Conservation (phyloP, 2,329 filamentous ascomycete species). For the Epicoccum sorghinum region DNA sequence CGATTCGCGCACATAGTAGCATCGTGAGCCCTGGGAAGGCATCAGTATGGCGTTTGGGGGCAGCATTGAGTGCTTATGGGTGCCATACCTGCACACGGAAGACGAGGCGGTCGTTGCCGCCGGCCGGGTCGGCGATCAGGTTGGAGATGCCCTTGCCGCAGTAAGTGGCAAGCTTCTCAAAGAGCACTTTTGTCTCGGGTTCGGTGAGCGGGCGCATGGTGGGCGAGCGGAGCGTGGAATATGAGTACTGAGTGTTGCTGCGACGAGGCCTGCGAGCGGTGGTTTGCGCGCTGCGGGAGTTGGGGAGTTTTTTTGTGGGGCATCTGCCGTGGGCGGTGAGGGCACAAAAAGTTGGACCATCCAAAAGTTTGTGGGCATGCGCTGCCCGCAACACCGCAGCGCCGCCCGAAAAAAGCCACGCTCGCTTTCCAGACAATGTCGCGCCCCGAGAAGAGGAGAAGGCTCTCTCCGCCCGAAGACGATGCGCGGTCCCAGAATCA, state of each 20-base stretch:
- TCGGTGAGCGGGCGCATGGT: slow-evolving; percentile 82
- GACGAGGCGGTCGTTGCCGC: slow-evolving; percentile 46
- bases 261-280: not conserved
- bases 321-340: slow-evolving; percentile 16
- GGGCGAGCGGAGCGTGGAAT: not conserved
- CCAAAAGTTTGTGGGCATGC: not conserved
- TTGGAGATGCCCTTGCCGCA: slow-evolving; percentile 85
- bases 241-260: slow-evolving; percentile 2
- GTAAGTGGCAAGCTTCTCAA: slow-evolving; percentile 93
- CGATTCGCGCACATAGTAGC: slow-evolving; percentile 90
- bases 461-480: slow-evolving; percentile 44
- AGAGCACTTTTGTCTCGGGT: slow-evolving; percentile 78
- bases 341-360: slow-evolving; percentile 12
- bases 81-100: slow-evolving; percentile 57
- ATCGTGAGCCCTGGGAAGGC: slow-evolving; percentile 69
- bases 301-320: slow-evolving; percentile 21
- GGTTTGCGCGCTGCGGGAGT: not conserved
- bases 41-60: slow-evolving; percentile 9
- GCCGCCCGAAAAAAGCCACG: not conserved
- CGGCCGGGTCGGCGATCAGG: slow-evolving; percentile 57
- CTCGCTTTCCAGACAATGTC: slow-evolving; percentile 33
- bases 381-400: not conserved
- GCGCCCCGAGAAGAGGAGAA: slow-evolving; percentile 45
- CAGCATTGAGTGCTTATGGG: not conserved
- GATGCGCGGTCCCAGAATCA: slow-evolving; percentile 27